A percentile compares a stretch with the other conserved stretches of the same genome.
Evolutionary conservation across 2,329 filamentous ascomycete species (phyloP).

Genomic region (Cercospora sp.): DNA sequence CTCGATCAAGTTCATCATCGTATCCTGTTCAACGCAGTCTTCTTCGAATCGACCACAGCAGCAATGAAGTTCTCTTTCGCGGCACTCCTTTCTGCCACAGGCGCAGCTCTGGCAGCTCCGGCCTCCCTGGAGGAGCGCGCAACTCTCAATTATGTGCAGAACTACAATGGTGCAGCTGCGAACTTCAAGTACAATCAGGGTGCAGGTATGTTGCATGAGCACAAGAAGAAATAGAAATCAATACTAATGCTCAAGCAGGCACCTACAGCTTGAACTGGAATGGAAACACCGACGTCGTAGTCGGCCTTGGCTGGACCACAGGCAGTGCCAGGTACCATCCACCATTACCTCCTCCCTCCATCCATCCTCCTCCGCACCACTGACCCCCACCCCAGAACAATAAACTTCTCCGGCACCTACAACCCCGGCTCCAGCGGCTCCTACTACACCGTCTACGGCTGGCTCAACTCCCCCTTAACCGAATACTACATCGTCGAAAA

Average conservation of each 20-base stretch:
- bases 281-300: conserved; percentile 51
- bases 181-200: conserved; percentile 5
- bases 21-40: not conserved
- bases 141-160: not conserved
- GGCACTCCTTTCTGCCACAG: not conserved
- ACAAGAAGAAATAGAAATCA: not conserved
- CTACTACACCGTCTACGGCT: conserved; percentile 60
- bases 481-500: conserved; percentile 58
- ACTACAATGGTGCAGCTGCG: conserved; percentile 2
- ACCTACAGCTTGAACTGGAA: conserved; percentile 50
- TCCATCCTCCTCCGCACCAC: no score
- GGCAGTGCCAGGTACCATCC: conserved; percentile 13
- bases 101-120: conserved; percentile 4
- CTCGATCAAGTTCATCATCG: not conserved
- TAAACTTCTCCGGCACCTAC: conserved; percentile 27
- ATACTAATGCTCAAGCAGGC: conserved; percentile 39
- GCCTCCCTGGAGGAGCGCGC: conserved; percentile 2
- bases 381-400: conserved; percentile 18
- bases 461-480: conserved; percentile 54
- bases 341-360: not conserved
- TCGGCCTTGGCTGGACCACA: conserved; percentile 57
- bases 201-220: not conserved
- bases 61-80: not conserved
- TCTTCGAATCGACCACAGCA: not conserved
- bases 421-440: conserved; percentile 39